Base-by-base conservation (phyloP, 192 early-diverging fungal genomes). In the Linnemannia hyalina region DNA sequence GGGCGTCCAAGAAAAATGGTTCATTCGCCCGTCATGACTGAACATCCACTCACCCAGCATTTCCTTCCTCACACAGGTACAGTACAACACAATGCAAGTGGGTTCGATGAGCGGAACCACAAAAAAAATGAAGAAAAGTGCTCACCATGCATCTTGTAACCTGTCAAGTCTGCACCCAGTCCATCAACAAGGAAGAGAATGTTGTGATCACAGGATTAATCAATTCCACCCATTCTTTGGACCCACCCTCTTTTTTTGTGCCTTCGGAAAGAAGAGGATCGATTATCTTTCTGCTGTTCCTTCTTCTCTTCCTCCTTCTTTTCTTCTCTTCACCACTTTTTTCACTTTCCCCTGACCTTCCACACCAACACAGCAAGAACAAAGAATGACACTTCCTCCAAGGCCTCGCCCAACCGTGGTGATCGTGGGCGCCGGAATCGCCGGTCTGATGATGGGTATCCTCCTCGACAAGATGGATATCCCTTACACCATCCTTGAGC, bases 341-440 rank as follows among this genome's bases (percentile, higher is more conserved):
- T 38, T 52, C 13, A 7, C 8, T 18, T 23, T 32, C 15, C n/a
- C 23, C 52, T 32, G 29, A 10, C 72, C 46, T 35, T 73, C 18
- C 26, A 18, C 35, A 9, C 15, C 22, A 32, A 41, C 69, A 38
- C 16, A 20, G 6, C 6, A 70, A 20, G 1, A 70, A 15, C 35
- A 13, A 70, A 42, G 3, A 18, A 70, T 41, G 69, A 42, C 41
- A 6, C 69, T 70, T 41, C 35, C 41, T 70, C 38, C 41, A 23
- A 22, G 69, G 9, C 38, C 69, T n/a, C 38, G 69, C 26, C 60
- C 60, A 3, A 65, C 60, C n/a, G 60, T 65, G 26, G 60, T 81
- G 47, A 81, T 81, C 6, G 68, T 75, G 11, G 80, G 80, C 13
- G 80, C 65, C 20, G 80, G 80, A 15, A 47, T 81, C 6, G 73